phyloP scores from a whole-genome alignment of 2,329 filamentous ascomycete genomes.

The Sporothrix dimorphospora region DNA sequence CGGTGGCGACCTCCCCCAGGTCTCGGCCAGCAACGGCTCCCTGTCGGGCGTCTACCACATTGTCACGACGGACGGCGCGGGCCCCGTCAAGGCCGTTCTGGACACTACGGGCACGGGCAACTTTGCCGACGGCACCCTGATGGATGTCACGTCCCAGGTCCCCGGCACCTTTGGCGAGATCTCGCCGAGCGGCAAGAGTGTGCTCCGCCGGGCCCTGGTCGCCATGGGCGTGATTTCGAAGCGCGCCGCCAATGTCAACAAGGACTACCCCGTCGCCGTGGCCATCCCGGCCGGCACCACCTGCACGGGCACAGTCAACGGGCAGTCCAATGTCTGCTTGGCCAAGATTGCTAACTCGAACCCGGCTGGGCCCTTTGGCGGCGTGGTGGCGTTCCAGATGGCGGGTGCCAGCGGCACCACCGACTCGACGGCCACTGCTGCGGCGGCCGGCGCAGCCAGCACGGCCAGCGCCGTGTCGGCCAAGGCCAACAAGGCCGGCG shows the following conservation, averaged over 20 bases:
- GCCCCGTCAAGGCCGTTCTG: slow-evolving; percentile 45
- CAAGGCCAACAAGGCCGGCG: slow-evolving; percentile 19
- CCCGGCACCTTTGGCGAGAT: slow-evolving; percentile 45
- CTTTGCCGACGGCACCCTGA: slow-evolving; percentile 40
- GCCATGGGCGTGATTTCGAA: slow-evolving; percentile 33
- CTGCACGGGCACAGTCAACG: slow-evolving; percentile 44
- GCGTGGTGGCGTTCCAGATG: slow-evolving; percentile 47
- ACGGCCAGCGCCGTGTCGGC: background rate
- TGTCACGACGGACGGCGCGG: slow-evolving; percentile 49
- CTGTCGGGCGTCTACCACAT: slow-evolving; percentile 46
- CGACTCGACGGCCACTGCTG: background rate
- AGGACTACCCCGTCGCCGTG: slow-evolving; percentile 41
- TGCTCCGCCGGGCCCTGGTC: slow-evolving; percentile 29
- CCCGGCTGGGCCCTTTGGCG: slow-evolving; percentile 48
- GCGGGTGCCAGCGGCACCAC: slow-evolving; percentile 32
- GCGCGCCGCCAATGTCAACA: slow-evolving; percentile 38
- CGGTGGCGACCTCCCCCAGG: slow-evolving; percentile 45
- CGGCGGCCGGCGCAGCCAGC: slow-evolving; percentile 32
- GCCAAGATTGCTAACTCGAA: slow-evolving; percentile 50
- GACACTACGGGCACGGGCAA: slow-evolving; percentile 44
- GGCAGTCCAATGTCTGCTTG: slow-evolving; percentile 45
- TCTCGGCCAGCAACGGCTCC: slow-evolving; percentile 41
- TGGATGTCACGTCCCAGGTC: slow-evolving; percentile 42
- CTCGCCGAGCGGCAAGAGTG: slow-evolving; percentile 30
- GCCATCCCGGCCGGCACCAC: slow-evolving; percentile 44